Evolutionary conservation across 768 basidiomycete genomes (phyloP).

Genomic region (Xerocomus brunneocitrinus): DNA sequence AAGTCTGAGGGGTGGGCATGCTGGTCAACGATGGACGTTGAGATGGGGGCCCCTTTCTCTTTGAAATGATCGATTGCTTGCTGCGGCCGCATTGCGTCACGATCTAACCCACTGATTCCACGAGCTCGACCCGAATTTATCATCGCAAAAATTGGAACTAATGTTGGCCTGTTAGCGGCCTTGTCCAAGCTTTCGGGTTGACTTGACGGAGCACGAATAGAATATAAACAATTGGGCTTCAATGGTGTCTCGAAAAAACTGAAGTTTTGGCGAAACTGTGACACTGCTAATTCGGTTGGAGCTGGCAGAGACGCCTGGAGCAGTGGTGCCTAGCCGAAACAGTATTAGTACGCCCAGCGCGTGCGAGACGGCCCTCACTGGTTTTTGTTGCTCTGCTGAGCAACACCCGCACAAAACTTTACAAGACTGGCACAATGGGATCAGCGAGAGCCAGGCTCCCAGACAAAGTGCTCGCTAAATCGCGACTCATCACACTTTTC

Average conservation of each 20-base stretch:
- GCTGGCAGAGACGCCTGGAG: no score
- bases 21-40: neutral
- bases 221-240: no score
- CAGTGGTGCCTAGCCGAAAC: no score
- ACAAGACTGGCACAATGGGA: constrained; percentile 2
- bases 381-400: neutral
- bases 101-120: neutral
- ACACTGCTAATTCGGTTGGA: no score
- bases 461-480: constrained; percentile 32
- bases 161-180: no score
- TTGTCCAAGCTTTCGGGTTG: no score
- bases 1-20: neutral
- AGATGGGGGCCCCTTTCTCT: neutral
- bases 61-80: neutral
- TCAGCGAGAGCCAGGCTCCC: constrained; percentile 5
- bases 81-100: neutral
- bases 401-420: neutral
- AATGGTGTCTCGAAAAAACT: no score
- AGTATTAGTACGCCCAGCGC: no score
- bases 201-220: no score
- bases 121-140: neutral
- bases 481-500: constrained; percentile 46
- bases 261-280: no score
- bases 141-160: neutral
- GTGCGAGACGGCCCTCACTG: no score